Conservation (phyloP, 1,284 basidiomycete species). For the Mycena sp. region DNA sequence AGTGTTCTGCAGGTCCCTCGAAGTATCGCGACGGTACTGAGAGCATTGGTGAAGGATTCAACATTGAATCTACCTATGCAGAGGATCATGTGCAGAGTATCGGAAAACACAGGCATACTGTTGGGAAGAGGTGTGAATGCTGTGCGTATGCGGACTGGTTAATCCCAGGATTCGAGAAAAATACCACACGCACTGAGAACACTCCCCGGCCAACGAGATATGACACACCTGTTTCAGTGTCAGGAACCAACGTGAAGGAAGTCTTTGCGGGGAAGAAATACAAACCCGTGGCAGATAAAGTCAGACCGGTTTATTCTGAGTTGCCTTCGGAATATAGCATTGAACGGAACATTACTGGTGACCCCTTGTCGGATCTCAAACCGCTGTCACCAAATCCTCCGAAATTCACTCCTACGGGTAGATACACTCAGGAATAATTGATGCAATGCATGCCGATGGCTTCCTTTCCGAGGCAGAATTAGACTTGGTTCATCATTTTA, state of each 20-base stretch:
- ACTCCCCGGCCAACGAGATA: not conserved
- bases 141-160: not conserved
- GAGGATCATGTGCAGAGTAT: too few relatives aligned
- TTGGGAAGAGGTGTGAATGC: not conserved
- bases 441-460: conserved; percentile 35
- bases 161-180: not conserved
- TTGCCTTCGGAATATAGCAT: not conserved
- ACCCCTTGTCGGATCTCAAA: not conserved
- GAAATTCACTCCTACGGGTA: conserved; percentile 39
- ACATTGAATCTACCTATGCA: not conserved
- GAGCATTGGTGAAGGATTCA: not conserved
- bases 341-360: not conserved
- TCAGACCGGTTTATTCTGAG: not conserved
- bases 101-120: conserved; percentile 19
- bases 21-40: not conserved
- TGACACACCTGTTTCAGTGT: not conserved
- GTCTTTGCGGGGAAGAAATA: conserved; percentile 8
- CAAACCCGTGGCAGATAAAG: not conserved
- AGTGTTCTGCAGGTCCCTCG: not conserved
- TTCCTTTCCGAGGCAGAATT: conserved; percentile 30
- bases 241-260: not conserved
- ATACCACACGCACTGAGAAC: not conserved
- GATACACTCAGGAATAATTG: conserved; percentile 45
- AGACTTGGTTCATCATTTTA: conserved; percentile 26
- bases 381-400: conserved; percentile 37